Percentiles rank a stretch among this genome's conserved stretches.
phyloP scores from a whole-genome alignment of 345 rosid genomes.

The Citrus medica region DNA sequence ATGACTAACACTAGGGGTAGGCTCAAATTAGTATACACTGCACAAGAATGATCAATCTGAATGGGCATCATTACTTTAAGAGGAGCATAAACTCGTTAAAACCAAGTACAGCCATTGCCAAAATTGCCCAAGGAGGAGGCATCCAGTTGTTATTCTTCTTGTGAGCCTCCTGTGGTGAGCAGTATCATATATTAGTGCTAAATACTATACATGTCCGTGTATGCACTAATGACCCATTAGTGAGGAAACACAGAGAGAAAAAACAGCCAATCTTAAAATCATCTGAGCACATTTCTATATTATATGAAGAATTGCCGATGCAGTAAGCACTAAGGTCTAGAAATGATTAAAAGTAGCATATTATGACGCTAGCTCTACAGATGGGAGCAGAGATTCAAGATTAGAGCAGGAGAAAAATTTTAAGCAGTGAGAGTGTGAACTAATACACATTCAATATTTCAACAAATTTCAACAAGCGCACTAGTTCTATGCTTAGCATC shows the following conservation, averaged over 20 bases:
- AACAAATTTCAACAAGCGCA: neutral
- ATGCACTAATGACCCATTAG: neutral
- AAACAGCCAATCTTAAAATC: neutral
- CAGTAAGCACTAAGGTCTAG: neutral
- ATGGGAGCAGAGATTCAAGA: neutral
- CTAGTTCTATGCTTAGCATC: neutral
- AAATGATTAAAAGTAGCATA: neutral
- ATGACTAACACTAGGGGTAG: neutral
- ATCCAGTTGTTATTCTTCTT: slow-evolving; percentile 61
- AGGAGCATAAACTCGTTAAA: slow-evolving; percentile 79
- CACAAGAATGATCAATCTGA: neutral
- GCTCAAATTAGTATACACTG: neutral
- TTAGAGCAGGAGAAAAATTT: neutral
- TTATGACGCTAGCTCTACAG: neutral
- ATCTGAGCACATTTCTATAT: neutral
- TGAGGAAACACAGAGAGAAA: neutral
- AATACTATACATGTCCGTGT: neutral
- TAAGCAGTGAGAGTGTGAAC: too few relatives aligned
- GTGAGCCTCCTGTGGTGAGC: slow-evolving; percentile 56
- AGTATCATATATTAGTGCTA: slow-evolving; percentile 4
- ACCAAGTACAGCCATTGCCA: slow-evolving; percentile 59
- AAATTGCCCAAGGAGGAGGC: slow-evolving; percentile 75
- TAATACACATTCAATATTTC: neutral
- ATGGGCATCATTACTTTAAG: slow-evolving; percentile 39
- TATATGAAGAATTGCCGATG: neutral